These are phyloP conservation scores for Parietaria judaica DNA, from an alignment of 306 rosid genomes.

Conservation along the genomic window DNA sequence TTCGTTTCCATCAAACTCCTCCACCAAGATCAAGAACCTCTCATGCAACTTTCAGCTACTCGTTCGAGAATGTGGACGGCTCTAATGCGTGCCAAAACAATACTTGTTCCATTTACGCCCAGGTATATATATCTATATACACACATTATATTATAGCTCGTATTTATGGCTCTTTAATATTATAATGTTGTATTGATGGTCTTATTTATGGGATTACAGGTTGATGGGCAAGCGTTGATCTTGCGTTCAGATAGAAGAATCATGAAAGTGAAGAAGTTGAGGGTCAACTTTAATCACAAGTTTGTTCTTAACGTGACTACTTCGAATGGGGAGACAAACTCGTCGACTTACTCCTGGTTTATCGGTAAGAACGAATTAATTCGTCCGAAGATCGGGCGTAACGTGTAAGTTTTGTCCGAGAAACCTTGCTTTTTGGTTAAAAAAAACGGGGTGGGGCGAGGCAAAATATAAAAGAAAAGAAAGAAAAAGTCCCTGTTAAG, in stretches of 20 bases:
- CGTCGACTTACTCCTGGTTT: constrained; percentile 54
- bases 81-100: constrained; percentile 42
- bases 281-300: constrained; percentile 33
- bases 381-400: background rate
- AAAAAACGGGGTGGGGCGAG: no score
- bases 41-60: constrained; percentile 39
- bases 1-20: constrained; percentile 39
- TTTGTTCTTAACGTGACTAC: constrained; percentile 45
- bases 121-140: constrained; percentile 19
- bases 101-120: constrained; percentile 39
- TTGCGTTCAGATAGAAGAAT: constrained; percentile 28
- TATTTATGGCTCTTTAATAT: background rate
- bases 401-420: no score
- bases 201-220: constrained; percentile 25
- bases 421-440: no score
- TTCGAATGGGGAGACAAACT: constrained; percentile 32
- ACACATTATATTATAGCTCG: no score
- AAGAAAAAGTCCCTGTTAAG: no score
- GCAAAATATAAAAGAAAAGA: no score
- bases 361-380: constrained; percentile 31
- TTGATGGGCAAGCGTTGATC: constrained; percentile 40
- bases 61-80: constrained; percentile 32
- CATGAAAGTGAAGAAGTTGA: constrained; percentile 32
- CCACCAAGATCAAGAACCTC: constrained; percentile 35
- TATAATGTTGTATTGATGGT: background rate